Base-by-base conservation (phyloP, 257 asterid genomes). In the Ophiorrhiza pumila region DNA sequence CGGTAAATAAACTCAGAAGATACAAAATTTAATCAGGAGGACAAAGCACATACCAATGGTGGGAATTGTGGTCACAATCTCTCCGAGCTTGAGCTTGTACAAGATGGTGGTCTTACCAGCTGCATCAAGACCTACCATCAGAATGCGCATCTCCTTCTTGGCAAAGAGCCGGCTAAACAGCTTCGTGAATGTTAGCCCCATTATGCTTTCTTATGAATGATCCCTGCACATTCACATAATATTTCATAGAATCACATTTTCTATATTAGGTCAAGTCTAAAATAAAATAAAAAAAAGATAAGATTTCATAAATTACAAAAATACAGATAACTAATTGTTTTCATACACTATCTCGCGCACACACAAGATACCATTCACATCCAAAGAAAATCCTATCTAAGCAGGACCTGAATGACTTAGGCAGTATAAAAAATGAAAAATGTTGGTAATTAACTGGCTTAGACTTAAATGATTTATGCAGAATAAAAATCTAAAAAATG, bases 81-180 rank as follows among this genome's bases (percentile, higher is more conserved):
- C 97, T 82, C 97, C 97, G 25, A 91, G 93, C 95, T 91, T 91
- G 86, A 91, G 91, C 93, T 91, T 91, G 91, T 91, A 91, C 86
- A 91, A 74, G 74, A 91, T 91, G 84, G 97, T 91, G 71, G 96
- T 89, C 91, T 91, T 91, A 89, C 97, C 97, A 89, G 97, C 97
- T 8, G 96, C 96, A 81, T 90, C 96, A 27, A 90, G 95, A 87
- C 96, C 96, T 73, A 90, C 96, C 96, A 90, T 90, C 82, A 90
- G 85, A 85, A 90, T 90, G 15, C 96, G 88, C 96, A 90, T 86
- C 79, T 90, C 97, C 85, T 82, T 91, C 95, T 91, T 91, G 81
- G 97, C 97, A 34, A 91, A 91, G 59, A 90, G 96, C 78, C 96
- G 84, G 77, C 93, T 90, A 72, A 92, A 92, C 72, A 92, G 87